Percentiles rank a stretch among this genome's conserved stretches.
These are phyloP conservation scores for Parafenestella ontariensis DNA, from an alignment of 2,329 filamentous ascomycete species.

Conservation along the genomic window DNA sequence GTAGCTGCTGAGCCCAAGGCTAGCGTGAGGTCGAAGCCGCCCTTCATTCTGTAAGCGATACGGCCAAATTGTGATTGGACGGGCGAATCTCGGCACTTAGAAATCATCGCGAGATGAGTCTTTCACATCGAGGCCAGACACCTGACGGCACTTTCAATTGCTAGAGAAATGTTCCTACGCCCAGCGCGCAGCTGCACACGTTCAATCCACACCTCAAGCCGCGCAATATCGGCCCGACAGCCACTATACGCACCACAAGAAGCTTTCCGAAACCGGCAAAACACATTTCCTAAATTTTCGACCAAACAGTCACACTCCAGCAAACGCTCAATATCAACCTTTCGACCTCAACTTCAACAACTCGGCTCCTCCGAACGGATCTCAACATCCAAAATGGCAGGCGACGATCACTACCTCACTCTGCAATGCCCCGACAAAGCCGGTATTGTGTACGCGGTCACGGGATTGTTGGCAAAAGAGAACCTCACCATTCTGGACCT, in stretches of 20 bases:
- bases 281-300: constrained; percentile 37
- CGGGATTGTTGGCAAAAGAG: constrained; percentile 75
- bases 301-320: constrained; percentile 29
- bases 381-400: constrained; percentile 38
- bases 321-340: constrained; percentile 25
- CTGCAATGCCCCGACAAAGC: constrained; percentile 84
- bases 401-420: constrained; percentile 63
- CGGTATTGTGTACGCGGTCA: constrained; percentile 85
- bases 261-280: constrained; percentile 42
- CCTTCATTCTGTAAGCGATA: constrained; percentile 9
- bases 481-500: constrained; percentile 83
- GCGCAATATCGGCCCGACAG: constrained; percentile 28
- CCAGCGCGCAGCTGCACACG: constrained; percentile 23
- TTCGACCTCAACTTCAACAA: constrained; percentile 22
- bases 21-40: background rate
- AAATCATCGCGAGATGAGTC: constrained; percentile 13
- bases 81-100: constrained; percentile 28
- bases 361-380: constrained; percentile 27
- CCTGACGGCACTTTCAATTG: constrained; percentile 5
- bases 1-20: background rate
- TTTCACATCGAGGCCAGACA: constrained; percentile 16
- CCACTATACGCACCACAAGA: constrained; percentile 22
- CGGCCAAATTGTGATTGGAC: constrained; percentile 23
- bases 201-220: constrained; percentile 22
- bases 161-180: constrained; percentile 27